phyloP scores from a whole-genome alignment of 129 eudicot genomes.

The Gnaphalium uliginosum region DNA sequence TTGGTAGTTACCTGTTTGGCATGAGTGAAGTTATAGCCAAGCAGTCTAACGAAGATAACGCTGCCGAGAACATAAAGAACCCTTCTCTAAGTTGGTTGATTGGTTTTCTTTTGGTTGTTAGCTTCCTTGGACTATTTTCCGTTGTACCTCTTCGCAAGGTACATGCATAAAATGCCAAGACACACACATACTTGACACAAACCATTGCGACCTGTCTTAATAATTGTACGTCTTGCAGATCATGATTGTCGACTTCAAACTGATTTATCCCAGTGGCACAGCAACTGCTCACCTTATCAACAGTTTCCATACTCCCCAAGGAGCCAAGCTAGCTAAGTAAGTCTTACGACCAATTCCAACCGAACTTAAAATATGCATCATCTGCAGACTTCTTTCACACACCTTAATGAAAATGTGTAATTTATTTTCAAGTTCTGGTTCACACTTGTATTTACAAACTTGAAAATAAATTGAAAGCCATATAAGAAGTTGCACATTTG shows the following conservation, averaged over 20 bases:
- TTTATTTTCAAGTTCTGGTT: too few relatives aligned
- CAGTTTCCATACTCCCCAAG: constrained; percentile 98
- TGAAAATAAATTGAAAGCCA: too few relatives aligned
- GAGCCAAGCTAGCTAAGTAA: constrained; percentile 93
- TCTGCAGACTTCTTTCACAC: too few relatives aligned
- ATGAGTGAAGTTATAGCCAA: constrained; percentile 87
- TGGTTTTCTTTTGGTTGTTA: constrained; percentile 90
- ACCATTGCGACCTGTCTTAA: neutral
- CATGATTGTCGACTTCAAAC: constrained; percentile 89
- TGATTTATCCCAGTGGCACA: constrained; percentile 95
- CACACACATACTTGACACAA: neutral
- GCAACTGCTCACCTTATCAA: constrained; percentile 98
- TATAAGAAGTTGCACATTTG: neutral
- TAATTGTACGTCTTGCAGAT: constrained; percentile 50
- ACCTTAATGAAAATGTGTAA: too few relatives aligned
- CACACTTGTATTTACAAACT: too few relatives aligned
- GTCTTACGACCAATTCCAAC: too few relatives aligned
- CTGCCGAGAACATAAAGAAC: constrained; percentile 54
- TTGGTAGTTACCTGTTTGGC: constrained; percentile 92
- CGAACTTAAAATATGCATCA: too few relatives aligned
- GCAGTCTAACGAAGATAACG: constrained; percentile 59
- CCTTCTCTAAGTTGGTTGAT: constrained; percentile 76
- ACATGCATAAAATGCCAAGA: neutral
- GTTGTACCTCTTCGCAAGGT: constrained; percentile 99
- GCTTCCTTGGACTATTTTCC: constrained; percentile 87